Percentiles rank a stretch among this genome's conserved stretches.
Conservation (phyloP, 108 stramenopile species). For the Schizochytrium sp. region DNA sequence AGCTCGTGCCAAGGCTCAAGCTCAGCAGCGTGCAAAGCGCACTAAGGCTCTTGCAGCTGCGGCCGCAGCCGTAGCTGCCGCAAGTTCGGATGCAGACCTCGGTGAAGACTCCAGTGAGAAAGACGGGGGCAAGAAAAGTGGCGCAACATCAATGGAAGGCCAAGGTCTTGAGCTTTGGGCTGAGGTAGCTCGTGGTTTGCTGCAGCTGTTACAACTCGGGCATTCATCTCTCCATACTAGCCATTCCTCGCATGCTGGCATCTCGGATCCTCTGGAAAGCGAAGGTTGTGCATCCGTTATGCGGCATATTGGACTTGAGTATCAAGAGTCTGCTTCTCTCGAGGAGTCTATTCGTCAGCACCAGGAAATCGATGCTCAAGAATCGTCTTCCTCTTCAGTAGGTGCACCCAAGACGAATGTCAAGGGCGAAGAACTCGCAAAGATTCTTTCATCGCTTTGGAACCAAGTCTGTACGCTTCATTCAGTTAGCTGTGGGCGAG, state of each 20-base stretch:
- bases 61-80: slow-evolving; percentile 5
- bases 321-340: no score
- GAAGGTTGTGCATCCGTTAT: no score
- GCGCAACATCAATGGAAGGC: neutral
- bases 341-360: no score
- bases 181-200: neutral
- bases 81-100: neutral
- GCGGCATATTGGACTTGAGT: no score
- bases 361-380: no score
- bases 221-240: neutral
- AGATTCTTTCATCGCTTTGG: no score
- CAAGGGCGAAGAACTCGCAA: no score
- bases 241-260: neutral
- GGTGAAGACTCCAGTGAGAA: neutral
- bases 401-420: no score
- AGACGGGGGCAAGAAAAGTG: neutral
- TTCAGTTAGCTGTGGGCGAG: no score
- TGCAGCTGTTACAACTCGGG: neutral
- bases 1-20: slow-evolving; percentile 12
- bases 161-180: slow-evolving; percentile 34
- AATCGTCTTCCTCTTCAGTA: no score
- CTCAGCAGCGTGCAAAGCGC: neutral
- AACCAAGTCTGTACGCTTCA: no score
- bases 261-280: neutral
- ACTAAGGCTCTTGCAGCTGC: slow-evolving; percentile 1